A percentile compares a stretch with the other conserved stretches of the same genome.
phyloP scores from a whole-genome alignment of 768 basidiomycete genomes.

The Trametes gibbosa region DNA sequence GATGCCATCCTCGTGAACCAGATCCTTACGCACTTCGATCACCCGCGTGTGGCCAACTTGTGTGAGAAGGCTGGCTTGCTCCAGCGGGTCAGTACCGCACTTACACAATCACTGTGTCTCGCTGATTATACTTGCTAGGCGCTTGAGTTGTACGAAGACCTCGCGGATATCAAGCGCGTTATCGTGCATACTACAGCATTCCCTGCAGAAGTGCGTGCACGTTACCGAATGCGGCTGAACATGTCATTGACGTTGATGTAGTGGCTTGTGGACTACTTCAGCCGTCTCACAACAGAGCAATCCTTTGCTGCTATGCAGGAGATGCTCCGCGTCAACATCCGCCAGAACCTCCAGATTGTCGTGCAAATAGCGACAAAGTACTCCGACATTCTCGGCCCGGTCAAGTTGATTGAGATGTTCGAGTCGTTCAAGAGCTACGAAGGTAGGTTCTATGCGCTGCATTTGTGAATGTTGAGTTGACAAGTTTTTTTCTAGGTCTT shows the following conservation, averaged over 20 bases:
- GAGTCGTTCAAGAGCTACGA: conserved; percentile 98
- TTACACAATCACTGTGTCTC: background rate
- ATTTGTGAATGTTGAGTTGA: too few relatives aligned
- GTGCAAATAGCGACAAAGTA: conserved; percentile 99
- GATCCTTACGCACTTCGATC: conserved; percentile 97
- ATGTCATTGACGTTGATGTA: conserved; percentile 31
- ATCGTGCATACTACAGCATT: conserved; percentile 89
- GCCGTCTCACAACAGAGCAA: conserved; percentile 93
- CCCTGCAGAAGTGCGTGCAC: conserved; percentile 66
- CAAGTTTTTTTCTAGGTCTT: conserved; percentile 42
- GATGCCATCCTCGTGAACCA: conserved; percentile 99
- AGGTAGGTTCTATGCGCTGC: conserved; percentile 29
- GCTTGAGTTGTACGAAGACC: conserved; percentile 95
- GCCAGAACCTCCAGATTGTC: conserved; percentile 94
- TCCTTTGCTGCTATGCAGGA: conserved; percentile 95
- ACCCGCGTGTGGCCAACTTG: conserved; percentile 93
- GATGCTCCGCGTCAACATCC: conserved; percentile 95
- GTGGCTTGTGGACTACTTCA: conserved; percentile 98
- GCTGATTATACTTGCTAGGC: conserved; percentile 54
- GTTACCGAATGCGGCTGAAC: background rate
- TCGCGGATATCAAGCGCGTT: conserved; percentile 98
- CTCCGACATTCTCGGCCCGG: conserved; percentile 94
- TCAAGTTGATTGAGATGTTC: conserved; percentile 98
- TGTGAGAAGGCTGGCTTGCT: conserved; percentile 97
- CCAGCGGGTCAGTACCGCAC: conserved; percentile 65